phyloP scores from a whole-genome alignment of 2,329 filamentous ascomycete species.

The Alternaria ventricosa region DNA sequence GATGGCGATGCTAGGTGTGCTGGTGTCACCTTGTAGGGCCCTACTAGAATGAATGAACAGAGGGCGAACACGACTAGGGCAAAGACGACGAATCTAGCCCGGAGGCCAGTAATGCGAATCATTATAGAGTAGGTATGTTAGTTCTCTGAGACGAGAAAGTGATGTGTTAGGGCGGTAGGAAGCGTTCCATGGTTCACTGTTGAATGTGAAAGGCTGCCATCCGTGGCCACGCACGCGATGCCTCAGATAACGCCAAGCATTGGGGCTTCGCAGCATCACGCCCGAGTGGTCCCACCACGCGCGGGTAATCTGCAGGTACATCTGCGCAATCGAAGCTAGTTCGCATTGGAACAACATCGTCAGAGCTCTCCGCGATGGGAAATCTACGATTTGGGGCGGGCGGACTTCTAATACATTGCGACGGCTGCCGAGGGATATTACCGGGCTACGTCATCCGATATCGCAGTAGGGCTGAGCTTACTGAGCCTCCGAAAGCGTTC shows the following conservation, averaged over 20 bases:
- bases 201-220: background rate
- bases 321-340: background rate
- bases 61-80: constrained; percentile 63
- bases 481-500: constrained; percentile 21
- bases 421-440: constrained; percentile 35
- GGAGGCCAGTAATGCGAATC: constrained; percentile 36
- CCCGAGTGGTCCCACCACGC: constrained; percentile 10
- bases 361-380: constrained; percentile 2
- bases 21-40: constrained; percentile 59
- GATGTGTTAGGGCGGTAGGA: background rate
- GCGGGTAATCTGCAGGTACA: constrained; percentile 17
- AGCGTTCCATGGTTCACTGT: constrained; percentile 4
- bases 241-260: constrained; percentile 24
- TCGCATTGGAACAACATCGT: constrained; percentile 6
- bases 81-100: constrained; percentile 49
- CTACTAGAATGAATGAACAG: constrained; percentile 65
- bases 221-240: constrained; percentile 9
- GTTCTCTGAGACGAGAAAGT: background rate
- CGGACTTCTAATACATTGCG: constrained; percentile 26
- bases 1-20: constrained; percentile 29
- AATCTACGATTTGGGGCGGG: constrained; percentile 10
- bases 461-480: constrained; percentile 35
- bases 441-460: constrained; percentile 40
- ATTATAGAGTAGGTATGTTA: constrained; percentile 22
- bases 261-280: constrained; percentile 9